phyloP scores from a whole-genome alignment of 176 grass and related monocot genomes.

The Triticum turgidum region DNA sequence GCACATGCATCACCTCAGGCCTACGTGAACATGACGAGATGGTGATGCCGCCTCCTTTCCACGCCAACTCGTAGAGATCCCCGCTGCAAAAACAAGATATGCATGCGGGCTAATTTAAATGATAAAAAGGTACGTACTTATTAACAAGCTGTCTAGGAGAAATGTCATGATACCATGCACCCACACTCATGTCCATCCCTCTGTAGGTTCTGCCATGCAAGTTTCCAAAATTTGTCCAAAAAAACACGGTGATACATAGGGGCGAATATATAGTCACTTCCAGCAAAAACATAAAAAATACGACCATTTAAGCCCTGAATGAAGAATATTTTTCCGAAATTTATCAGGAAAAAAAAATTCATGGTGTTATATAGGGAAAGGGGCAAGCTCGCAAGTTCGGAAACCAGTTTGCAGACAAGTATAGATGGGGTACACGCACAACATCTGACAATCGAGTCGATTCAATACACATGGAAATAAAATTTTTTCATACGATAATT shows the following conservation, averaged over 20 bases:
- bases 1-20: background rate
- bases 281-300: background rate
- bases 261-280: background rate
- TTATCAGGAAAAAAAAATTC: too few relatives aligned
- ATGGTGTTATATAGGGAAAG: background rate
- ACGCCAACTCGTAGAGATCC: conserved; percentile 12
- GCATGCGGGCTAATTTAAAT: background rate
- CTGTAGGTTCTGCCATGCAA: background rate
- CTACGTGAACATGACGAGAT: background rate
- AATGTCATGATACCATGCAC: background rate
- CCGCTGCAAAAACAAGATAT: background rate
- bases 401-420: background rate
- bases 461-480: background rate
- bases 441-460: background rate
- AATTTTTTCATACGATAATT: too few relatives aligned
- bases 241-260: background rate
- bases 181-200: background rate
- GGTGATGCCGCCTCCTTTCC: background rate
- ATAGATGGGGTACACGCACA: background rate
- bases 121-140: background rate
- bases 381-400: background rate
- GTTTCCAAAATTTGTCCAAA: background rate
- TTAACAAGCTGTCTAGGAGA: background rate
- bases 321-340: too few relatives aligned
- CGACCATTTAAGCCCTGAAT: background rate